A percentile compares a stretch with the other conserved stretches of the same genome.
phyloP scores from a whole-genome alignment of 2,329 filamentous ascomycete genomes.

The Parascedosporium putredinis region DNA sequence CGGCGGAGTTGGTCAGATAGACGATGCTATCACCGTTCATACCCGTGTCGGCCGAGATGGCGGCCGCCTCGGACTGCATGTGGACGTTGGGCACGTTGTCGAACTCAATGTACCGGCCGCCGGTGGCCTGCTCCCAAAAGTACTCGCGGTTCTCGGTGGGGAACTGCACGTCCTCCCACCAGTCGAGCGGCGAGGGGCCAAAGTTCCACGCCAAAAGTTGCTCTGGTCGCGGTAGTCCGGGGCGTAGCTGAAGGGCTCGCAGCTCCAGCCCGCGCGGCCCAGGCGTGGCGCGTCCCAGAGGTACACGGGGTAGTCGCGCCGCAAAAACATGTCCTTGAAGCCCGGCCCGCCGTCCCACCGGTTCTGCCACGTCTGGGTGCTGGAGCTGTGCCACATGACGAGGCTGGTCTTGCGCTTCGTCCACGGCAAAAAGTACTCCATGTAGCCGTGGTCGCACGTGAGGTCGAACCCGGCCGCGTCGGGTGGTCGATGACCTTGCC shows the following conservation, averaged over 20 bases:
- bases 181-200: constrained; percentile 19
- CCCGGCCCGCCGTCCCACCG: constrained; percentile 27
- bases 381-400: constrained; percentile 28
- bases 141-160: constrained; percentile 17
- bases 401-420: constrained; percentile 21
- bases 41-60: constrained; percentile 18
- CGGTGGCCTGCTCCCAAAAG: constrained; percentile 24
- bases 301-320: constrained; percentile 25
- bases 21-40: constrained; percentile 19
- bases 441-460: constrained; percentile 27
- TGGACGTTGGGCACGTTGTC: constrained; percentile 21
- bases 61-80: constrained; percentile 20
- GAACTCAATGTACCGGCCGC: constrained; percentile 24
- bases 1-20: constrained; percentile 24
- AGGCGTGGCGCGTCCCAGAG: constrained; percentile 27
- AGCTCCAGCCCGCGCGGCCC: constrained; percentile 26
- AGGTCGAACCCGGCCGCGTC: constrained; percentile 20
- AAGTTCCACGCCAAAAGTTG: constrained; percentile 27
- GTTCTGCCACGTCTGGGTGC: constrained; percentile 26
- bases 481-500: constrained; percentile 19
- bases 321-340: constrained; percentile 28
- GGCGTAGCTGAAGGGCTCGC: constrained; percentile 18
- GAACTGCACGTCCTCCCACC: constrained; percentile 25
- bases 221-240: constrained; percentile 23
- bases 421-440: constrained; percentile 27